These are phyloP conservation scores for Thielaviopsis musarum DNA, from an alignment of 2,329 filamentous ascomycete genomes.

Conservation along the genomic window DNA sequence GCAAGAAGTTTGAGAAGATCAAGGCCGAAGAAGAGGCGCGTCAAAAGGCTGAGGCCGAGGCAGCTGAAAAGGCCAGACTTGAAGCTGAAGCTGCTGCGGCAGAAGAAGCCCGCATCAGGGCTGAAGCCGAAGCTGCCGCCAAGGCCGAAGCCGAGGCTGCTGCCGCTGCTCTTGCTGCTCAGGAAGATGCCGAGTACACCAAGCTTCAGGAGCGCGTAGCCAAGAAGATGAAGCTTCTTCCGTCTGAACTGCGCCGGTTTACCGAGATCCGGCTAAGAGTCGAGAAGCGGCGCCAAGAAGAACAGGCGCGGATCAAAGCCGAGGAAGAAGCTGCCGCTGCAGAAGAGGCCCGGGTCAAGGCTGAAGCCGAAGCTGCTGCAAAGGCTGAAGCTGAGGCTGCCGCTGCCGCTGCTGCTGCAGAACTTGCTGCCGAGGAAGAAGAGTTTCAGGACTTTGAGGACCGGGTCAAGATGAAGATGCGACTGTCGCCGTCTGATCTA, in stretches of 20 bases:
- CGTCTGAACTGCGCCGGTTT: background rate
- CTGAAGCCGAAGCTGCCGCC: background rate
- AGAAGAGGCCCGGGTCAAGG: conserved; percentile 1
- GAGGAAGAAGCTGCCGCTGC: background rate
- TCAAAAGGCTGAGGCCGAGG: conserved; percentile 21
- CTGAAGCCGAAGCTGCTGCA: conserved; percentile 3
- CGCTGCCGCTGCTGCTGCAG: conserved; percentile 13
- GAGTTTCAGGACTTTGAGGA: conserved; percentile 17
- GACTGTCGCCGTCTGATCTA: background rate
- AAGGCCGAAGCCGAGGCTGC: conserved; percentile 1
- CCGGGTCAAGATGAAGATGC: conserved; percentile 6
- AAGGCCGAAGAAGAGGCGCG: conserved; percentile 21
- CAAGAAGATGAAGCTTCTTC: background rate
- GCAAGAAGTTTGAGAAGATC: conserved; percentile 15
- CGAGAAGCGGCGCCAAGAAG: background rate
- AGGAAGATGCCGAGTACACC: conserved; percentile 3
- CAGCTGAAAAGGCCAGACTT: conserved; percentile 15
- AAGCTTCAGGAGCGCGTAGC: background rate
- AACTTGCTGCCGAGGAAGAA: conserved; percentile 15
- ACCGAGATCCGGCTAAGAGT: conserved; percentile 1
- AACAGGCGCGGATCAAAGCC: background rate
- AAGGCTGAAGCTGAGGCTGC: conserved; percentile 1
- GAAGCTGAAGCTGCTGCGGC: conserved; percentile 1
- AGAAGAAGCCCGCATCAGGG: background rate
- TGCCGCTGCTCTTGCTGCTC: background rate